These are phyloP conservation scores for Pichia sporocuriosa DNA, from an alignment of 805 yeast genomes.

Conservation along the genomic window DNA sequence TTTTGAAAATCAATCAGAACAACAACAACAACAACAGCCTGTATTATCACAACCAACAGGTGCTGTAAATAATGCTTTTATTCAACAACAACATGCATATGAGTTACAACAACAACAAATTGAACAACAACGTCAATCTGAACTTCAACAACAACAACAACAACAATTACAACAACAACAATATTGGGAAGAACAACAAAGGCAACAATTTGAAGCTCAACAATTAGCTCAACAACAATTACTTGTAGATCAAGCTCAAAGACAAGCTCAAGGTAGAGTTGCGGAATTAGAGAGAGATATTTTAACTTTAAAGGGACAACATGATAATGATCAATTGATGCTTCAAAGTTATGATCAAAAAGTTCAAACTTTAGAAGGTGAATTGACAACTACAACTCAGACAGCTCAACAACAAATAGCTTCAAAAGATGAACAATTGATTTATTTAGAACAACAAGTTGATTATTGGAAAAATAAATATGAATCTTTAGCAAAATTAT, in stretches of 20 bases:
- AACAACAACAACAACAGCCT: slow-evolving; percentile 23
- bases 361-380: slow-evolving; percentile 74
- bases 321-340: slow-evolving; percentile 77
- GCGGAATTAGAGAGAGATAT: slow-evolving; percentile 80
- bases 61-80: slow-evolving; percentile 35
- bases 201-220: slow-evolving; percentile 61
- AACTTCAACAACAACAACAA: slow-evolving; percentile 60
- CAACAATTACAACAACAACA: slow-evolving; percentile 65
- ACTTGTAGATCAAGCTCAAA: slow-evolving; percentile 58
- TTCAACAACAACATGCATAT: slow-evolving; percentile 44
- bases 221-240: slow-evolving; percentile 65
- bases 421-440: slow-evolving; percentile 68
- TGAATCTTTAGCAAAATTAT: slow-evolving; percentile 81
- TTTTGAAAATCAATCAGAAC: not conserved
- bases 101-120: slow-evolving; percentile 55
- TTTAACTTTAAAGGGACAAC: slow-evolving; percentile 66
- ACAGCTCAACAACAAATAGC: slow-evolving; percentile 68
- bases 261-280: slow-evolving; percentile 70
- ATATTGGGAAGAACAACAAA: slow-evolving; percentile 69
- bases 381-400: slow-evolving; percentile 51
- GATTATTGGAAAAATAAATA: slow-evolving; percentile 77
- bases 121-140: slow-evolving; percentile 57
- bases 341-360: slow-evolving; percentile 82
- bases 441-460: slow-evolving; percentile 65
- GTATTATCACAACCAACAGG: slow-evolving; percentile 46